Conservation (phyloP, 208 protist genomes). For the Wallacemonas sp. region DNA sequence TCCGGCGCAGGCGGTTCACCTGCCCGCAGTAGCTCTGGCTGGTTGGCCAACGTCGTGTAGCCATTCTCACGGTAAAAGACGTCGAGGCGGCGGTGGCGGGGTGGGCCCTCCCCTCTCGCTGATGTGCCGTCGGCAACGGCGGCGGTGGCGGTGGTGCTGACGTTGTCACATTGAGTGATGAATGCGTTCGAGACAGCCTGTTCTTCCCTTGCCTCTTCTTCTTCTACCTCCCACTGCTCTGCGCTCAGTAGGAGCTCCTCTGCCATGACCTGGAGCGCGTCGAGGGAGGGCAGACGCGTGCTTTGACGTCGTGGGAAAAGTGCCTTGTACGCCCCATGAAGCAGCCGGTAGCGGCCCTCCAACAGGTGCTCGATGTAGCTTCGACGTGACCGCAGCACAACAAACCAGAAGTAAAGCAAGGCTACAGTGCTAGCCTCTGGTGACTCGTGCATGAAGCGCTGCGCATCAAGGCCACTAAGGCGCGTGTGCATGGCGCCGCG, state of each 20-base stretch:
- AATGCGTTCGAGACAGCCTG: slow-evolving; percentile 1
- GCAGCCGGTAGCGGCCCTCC: slow-evolving; percentile 38
- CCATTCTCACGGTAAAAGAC: slow-evolving; percentile 22
- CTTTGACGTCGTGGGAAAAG: slow-evolving; percentile 33
- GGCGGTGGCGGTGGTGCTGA: background rate
- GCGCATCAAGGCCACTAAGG: slow-evolving; percentile 48
- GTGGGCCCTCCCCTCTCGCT: background rate
- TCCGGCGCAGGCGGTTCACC: slow-evolving; percentile 10
- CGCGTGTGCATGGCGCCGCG: slow-evolving; percentile 25
- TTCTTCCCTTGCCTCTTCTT: background rate
- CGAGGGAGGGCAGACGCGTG: slow-evolving; percentile 15
- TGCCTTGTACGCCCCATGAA: slow-evolving; percentile 36
- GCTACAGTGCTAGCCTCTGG: slow-evolving; percentile 38
- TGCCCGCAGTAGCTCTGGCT: slow-evolving; percentile 16
- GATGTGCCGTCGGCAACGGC: background rate
- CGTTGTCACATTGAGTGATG: background rate
- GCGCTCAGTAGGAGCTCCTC: slow-evolving; percentile 17
- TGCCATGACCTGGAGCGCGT: slow-evolving; percentile 16
- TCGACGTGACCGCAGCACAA: slow-evolving; percentile 47
- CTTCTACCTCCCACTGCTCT: background rate
- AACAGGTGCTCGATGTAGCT: slow-evolving; percentile 40
- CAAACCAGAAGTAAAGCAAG: slow-evolving; percentile 64
- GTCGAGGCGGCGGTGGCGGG: background rate
- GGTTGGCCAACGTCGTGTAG: slow-evolving; percentile 15
- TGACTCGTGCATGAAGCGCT: slow-evolving; percentile 38